A percentile compares a stretch with the other conserved stretches of the same genome.
Evolutionary conservation across 805 yeast genomes (phyloP).

Genomic region (Komagataella populi): DNA sequence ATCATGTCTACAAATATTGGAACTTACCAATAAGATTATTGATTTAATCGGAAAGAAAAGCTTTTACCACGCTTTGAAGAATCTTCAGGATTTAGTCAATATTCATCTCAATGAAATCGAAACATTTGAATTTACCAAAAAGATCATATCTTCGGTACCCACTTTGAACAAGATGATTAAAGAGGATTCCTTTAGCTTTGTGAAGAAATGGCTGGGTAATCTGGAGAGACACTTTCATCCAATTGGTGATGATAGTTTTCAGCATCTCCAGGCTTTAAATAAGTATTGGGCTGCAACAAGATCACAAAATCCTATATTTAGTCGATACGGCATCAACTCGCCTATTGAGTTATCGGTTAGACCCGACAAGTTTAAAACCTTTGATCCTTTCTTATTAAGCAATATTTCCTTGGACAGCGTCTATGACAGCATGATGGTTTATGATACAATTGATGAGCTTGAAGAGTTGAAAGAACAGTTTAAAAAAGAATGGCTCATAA

Average conservation of each 20-base stretch:
- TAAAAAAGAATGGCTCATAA: conserved; percentile 56
- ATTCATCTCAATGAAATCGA: conserved; percentile 52
- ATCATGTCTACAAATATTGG: conserved; percentile 68
- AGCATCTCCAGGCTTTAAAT: background rate
- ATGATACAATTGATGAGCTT: conserved; percentile 54
- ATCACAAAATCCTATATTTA: conserved; percentile 24
- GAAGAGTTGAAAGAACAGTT: conserved; percentile 50
- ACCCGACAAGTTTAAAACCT: conserved; percentile 23
- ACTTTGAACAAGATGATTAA: conserved; percentile 57
- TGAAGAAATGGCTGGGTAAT: conserved; percentile 52
- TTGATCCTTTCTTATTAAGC: conserved; percentile 31
- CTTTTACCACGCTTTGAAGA: conserved; percentile 77
- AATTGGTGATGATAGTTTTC: conserved; percentile 30
- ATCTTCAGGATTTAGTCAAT: conserved; percentile 60
- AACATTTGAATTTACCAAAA: conserved; percentile 60
- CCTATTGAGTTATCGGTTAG: conserved; percentile 75
- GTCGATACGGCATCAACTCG: conserved; percentile 62
- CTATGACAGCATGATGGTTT: conserved; percentile 74
- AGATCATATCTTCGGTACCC: conserved; percentile 68
- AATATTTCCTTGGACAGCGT: conserved; percentile 56
- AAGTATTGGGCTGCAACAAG: background rate
- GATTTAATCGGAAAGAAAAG: conserved; percentile 62
- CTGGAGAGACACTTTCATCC: conserved; percentile 45
- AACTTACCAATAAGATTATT: conserved; percentile 75
- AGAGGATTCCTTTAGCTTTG: conserved; percentile 55